Base-by-base conservation (phyloP, 495 filamentous ascomycete species). In the Neurospora africana region DNA sequence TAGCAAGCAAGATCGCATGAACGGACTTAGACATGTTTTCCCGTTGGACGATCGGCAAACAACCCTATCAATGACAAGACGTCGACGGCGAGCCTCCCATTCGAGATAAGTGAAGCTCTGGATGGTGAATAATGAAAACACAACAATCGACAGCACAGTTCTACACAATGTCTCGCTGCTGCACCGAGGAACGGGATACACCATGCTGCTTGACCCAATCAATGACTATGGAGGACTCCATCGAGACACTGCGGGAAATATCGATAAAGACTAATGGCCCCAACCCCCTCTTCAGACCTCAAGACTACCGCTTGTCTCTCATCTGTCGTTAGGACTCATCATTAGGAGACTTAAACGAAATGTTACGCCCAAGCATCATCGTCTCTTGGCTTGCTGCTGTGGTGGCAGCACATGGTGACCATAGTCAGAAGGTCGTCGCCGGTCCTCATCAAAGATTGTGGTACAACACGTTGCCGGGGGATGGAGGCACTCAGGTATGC, bases 391-490 rank as follows among this genome's bases (percentile, higher is more conserved):
- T 75, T 21, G 73, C 75, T 37, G 77, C 76, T 41, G 68, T 67
- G 36, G 80, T 72, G 41, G 70, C 77, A 15, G 79, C 80, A 43
- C 82, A 83, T 70, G 77, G 69, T 15, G 75, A 81, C 58, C 75
- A 78, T 47, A 70, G 81, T 35, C 84, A 87, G 71, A 77, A 81
- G 70, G 69, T 75, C 38, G 76, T 85, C n/a, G 74, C 80, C 6
- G 87, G 87, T 0, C 86, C 86, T 19, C 84, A 85, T 76, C 78
- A 83, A 70, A 79, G 81, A 9, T 74, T 87, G 21, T 87, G 86
- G 86, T 87, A 87, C 75, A 87, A 86, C 72, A 83, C 76, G 8
- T 75, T 88, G 6, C 87, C 87, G 0, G 87, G 87, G 61, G 86
- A 88, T 74, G 87, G 87, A 15, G 86, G 86, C 44, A 88, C 85